These are phyloP conservation scores for Erodium trifolium DNA, from an alignment of 441 rosid genomes.

Conservation along the genomic window DNA sequence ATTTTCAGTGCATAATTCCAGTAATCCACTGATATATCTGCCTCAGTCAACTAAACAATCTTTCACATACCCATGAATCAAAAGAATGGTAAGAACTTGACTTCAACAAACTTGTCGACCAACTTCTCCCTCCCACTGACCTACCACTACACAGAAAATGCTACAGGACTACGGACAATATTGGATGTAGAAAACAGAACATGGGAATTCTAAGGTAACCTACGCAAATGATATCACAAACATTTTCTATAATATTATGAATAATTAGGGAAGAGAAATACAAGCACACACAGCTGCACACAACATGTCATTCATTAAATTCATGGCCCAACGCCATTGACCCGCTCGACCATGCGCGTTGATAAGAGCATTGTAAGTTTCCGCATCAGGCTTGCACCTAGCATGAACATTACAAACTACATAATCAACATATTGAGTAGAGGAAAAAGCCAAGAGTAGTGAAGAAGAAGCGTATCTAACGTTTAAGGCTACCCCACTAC, in stretches of 20 bases:
- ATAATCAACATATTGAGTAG: not conserved
- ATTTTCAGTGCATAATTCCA: not conserved
- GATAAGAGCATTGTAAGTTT: slow-evolving; percentile 82
- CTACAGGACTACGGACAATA: not conserved
- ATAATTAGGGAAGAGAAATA: slow-evolving; percentile 28
- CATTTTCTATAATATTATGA: slow-evolving; percentile 19
- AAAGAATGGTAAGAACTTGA: not conserved
- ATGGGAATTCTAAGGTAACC: not conserved
- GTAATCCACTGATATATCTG: not conserved
- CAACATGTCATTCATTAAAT: slow-evolving; percentile 82
- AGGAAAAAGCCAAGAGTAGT: not conserved
- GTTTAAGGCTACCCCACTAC: not conserved
- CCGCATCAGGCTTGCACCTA: slow-evolving; percentile 87
- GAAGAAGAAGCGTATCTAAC: not conserved
- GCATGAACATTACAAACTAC: slow-evolving; percentile 9
- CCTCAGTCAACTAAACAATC: not conserved
- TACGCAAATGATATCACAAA: slow-evolving; percentile 4
- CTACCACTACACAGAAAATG: not conserved
- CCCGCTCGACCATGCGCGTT: slow-evolving; percentile 81
- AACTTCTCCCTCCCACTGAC: not conserved
- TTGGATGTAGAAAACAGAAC: not conserved
- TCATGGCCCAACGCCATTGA: slow-evolving; percentile 94
- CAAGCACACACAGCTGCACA: slow-evolving; percentile 72
- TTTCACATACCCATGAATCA: not conserved
- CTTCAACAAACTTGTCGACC: not conserved